Evolutionary conservation across 2,329 filamentous ascomycete species (phyloP), one percentile per base, ranked within the genome.

Genomic region (Penicillium hordei): DNA sequence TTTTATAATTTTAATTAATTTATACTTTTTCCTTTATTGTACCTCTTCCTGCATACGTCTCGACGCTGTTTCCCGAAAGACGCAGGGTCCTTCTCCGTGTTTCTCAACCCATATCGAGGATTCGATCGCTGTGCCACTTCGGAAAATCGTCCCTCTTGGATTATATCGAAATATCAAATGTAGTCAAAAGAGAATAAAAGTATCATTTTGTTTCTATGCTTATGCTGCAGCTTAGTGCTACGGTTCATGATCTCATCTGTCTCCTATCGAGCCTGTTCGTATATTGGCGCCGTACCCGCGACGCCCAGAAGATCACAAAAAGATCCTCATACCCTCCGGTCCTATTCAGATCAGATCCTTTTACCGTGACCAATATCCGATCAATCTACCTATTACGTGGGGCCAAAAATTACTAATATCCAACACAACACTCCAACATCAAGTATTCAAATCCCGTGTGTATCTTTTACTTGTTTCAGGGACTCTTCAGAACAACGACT

Each of bases 121-220:
- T 50, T 58, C 63, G 59, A 63, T 65, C 63, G 57, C 48, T 54
- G 65, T 67, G 27, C 39, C 42, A 67, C 62, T 54, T 61, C 60
- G 60, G 63, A 61, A 63, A 59, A 59, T 63, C 62, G 34, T n/a
- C 17, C 38, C n/a, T 45, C 21, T 42, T 46, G 49, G 23, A 52
- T 29, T 39, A 33, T 29, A 12, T 50, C 27, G 21, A 29, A 42
- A 9, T 0, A 9, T 2, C 29, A 48, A 48, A 48, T n/a, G 2
- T 33, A 39, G 21, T 33, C 33, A 58, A 52, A 49, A 45, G 33
- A 44, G 21, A 45, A 40, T 25, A 38, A 50, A 57, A 13, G 21
- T 17, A 40, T 42, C 45, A 17, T 50, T 55, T 31, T 31, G 29
- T 31, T 46, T 23, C 21, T 27, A 21, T 29, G 19, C 34, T 36